Base-by-base conservation (phyloP, 2,329 filamentous ascomycete species). In the Sporothrix schenckii region DNA sequence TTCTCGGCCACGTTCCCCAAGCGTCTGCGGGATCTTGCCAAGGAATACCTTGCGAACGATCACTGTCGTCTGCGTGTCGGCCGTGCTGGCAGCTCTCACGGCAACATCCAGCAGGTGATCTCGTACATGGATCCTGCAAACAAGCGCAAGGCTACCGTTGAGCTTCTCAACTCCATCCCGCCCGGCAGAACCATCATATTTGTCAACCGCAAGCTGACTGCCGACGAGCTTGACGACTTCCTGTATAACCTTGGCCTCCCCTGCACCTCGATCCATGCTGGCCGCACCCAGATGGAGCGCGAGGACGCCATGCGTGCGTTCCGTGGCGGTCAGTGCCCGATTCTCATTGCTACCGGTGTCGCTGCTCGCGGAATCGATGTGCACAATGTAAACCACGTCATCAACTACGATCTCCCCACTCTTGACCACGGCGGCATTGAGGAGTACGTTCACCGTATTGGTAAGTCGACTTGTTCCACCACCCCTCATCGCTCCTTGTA, bases 1-100 rank as follows among this genome's bases (percentile, higher is more conserved):
- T 98, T 98, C 79, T 97, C 93, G 0, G 95, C 95, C 0, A 98
- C 95, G 0, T 98, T 99, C 80, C 92, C 94, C 53, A 93, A 91
- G 81, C 83, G 82, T 0, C 88, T 92, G 73, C 92, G 93, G 41
- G 85, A 90, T 30, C 81, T 98, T 16, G 94, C 94, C 13, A 89
- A 88, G 71, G 85, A 91, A 39, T 92, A 94, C 76, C 87, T 99
- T 70, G 84, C 90, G 0, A 83, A 87, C 13, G 88, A 92, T 54
- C 89, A 93, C 76, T 85, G 96, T 66, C 92, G 91, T 27, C 89
- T 99, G 79, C 91, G 89, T 56, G 91, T 98, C 73, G 95, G 95
- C 41, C 92, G 94, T 76, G 88, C 93, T 34, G 95, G 95, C 47
- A 92, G 91, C 74, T 89, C 91, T 0, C 93, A 96, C 68, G 80